phyloP scores from a whole-genome alignment of 108 stramenopile species.

The Cafeteria roenbergensis region DNA sequence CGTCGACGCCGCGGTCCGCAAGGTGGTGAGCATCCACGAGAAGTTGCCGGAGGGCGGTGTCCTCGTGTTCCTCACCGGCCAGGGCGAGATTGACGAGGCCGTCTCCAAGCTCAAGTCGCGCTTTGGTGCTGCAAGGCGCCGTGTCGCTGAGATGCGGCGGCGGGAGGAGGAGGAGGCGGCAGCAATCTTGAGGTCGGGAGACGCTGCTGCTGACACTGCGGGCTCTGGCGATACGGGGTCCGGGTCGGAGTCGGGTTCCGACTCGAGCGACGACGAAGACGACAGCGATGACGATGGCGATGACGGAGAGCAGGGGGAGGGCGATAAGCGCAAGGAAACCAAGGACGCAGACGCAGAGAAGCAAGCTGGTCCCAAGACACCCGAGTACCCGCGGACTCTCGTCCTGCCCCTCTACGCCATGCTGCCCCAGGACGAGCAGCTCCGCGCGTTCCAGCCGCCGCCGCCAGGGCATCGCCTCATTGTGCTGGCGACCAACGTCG shows the following conservation, averaged over 20 bases:
- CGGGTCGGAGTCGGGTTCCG: too few species aligned
- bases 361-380: constrained; percentile 29
- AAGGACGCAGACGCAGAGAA: constrained; percentile 12
- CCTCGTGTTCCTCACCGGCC: constrained; percentile 90
- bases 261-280: too few species aligned
- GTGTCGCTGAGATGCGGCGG: too few species aligned
- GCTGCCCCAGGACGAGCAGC: constrained; percentile 73
- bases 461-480: constrained; percentile 69
- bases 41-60: constrained; percentile 75
- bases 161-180: too few species aligned
- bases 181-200: too few species aligned
- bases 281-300: constrained; percentile 28
- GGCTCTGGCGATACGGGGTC: too few species aligned
- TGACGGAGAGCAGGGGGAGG: constrained; percentile 29
- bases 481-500: constrained; percentile 90
- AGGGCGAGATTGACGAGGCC: constrained; percentile 73
- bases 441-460: constrained; percentile 68
- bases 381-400: constrained; percentile 5
- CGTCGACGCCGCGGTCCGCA: constrained; percentile 43
- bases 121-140: too few species aligned
- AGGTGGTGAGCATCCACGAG: constrained; percentile 70
- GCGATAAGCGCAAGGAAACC: constrained; percentile 11
- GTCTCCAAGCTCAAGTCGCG: too few species aligned
- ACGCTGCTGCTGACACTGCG: too few species aligned
- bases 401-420: constrained; percentile 84